Conservation (phyloP, 495 filamentous ascomycete species). For the Parathielavia hyrcaniae region DNA sequence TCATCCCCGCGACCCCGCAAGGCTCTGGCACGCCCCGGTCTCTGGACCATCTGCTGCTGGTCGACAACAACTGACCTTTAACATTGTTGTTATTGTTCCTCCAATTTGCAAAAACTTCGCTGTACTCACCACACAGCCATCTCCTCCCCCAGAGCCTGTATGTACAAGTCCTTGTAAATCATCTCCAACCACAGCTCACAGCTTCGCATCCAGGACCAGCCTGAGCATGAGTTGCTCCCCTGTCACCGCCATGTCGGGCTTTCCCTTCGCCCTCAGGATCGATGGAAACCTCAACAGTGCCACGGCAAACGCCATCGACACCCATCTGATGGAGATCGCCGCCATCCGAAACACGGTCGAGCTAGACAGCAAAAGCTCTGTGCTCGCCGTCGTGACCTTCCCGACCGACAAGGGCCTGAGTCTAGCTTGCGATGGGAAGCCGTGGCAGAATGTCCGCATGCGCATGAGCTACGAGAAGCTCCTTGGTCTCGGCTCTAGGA, state of each 20-base stretch:
- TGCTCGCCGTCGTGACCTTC: constrained; percentile 51
- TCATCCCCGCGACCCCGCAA: too few species aligned
- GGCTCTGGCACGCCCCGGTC: too few species aligned
- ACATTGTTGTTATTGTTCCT: too few species aligned
- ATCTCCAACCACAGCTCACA: not conserved
- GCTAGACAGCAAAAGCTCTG: constrained; percentile 43
- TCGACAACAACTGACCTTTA: too few species aligned
- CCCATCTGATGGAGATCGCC: constrained; percentile 23
- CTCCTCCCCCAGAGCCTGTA: not conserved
- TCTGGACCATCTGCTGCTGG: too few species aligned
- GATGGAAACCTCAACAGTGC: not conserved
- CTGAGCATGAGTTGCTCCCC: not conserved
- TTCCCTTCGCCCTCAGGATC: not conserved
- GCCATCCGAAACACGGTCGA: constrained; percentile 25
- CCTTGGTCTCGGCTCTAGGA: constrained; percentile 41
- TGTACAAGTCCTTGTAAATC: not conserved
- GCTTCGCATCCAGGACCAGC: not conserved
- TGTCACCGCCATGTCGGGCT: not conserved
- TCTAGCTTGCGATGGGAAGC: constrained; percentile 18
- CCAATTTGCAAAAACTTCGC: too few species aligned
- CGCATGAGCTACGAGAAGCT: constrained; percentile 46
- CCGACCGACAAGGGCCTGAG: constrained; percentile 26
- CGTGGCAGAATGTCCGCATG: constrained; percentile 32
- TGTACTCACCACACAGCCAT: too few species aligned
- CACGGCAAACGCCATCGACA: constrained; percentile 19